Conservation (phyloP, 208 protist species). For the Crithidia sp. region DNA sequence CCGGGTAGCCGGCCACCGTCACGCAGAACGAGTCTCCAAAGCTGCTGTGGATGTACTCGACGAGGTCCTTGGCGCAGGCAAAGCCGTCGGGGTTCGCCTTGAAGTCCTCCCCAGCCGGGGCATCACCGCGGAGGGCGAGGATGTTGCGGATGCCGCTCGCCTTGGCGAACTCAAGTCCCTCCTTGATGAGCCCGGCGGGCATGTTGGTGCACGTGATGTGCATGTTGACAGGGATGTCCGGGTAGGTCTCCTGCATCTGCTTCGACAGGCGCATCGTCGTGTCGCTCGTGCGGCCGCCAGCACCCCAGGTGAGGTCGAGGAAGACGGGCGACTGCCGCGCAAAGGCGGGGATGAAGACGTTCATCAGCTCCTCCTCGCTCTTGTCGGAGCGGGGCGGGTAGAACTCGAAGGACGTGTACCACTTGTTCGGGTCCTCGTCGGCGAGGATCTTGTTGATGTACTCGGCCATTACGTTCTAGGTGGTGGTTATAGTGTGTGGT, state of each 20-base stretch:
- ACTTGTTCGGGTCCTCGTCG: slow-evolving; percentile 42
- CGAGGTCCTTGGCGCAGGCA: slow-evolving; percentile 93
- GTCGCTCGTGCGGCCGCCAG: slow-evolving; percentile 87
- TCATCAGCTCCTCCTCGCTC: slow-evolving; percentile 82
- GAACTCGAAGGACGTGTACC: slow-evolving; percentile 95
- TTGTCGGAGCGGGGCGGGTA: slow-evolving; percentile 95
- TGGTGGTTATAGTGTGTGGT: not conserved
- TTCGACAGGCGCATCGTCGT: slow-evolving; percentile 81
- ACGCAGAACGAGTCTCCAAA: slow-evolving; percentile 97
- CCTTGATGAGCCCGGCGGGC: slow-evolving; percentile 67
- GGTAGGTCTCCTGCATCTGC: slow-evolving; percentile 90
- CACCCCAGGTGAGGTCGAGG: slow-evolving; percentile 97
- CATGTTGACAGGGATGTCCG: slow-evolving; percentile 70
- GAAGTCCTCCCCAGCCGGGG: slow-evolving; percentile 67
- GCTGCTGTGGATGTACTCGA: slow-evolving; percentile 90
- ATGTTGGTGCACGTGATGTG: slow-evolving; percentile 97
- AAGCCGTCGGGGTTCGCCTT: slow-evolving; percentile 76
- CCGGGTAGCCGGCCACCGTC: slow-evolving; percentile 92
- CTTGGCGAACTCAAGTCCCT: slow-evolving; percentile 83
- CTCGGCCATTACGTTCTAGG: slow-evolving; percentile 21
- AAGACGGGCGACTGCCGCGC: slow-evolving; percentile 86
- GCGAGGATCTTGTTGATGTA: slow-evolving; percentile 38
- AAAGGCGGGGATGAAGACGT: slow-evolving; percentile 85
- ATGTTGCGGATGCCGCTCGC: slow-evolving; percentile 95
- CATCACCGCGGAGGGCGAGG: slow-evolving; percentile 94